phyloP scores from a whole-genome alignment of 2,329 filamentous ascomycete genomes.

The Aciculosporium take region DNA sequence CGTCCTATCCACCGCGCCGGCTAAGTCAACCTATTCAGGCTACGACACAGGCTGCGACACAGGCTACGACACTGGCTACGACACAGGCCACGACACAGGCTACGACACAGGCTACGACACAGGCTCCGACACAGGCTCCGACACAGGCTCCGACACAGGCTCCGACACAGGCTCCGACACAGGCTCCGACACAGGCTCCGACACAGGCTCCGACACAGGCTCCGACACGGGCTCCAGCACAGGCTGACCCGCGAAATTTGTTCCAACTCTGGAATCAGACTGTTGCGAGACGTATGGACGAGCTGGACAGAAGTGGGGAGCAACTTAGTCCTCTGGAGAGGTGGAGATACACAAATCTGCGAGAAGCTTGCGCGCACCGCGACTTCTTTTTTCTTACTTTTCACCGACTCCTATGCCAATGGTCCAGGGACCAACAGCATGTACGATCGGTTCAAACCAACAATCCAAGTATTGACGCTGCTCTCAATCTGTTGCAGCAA shows the following conservation, averaged over 20 bases:
- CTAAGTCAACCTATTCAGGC: not conserved
- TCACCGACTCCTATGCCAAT: conserved; percentile 51
- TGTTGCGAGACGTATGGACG: not conserved
- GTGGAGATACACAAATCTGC: conserved; percentile 39
- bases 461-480: conserved; percentile 9
- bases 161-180: not conserved
- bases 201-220: not conserved
- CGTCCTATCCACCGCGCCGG: not conserved
- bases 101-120: too few relatives aligned
- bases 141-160: not conserved
- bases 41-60: too few relatives aligned
- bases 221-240: not conserved
- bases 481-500: conserved; percentile 8
- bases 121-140: too few relatives aligned
- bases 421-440: conserved; percentile 27
- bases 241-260: not conserved
- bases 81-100: too few relatives aligned
- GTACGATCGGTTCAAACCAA: conserved; percentile 8
- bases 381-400: conserved; percentile 52
- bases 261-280: not conserved
- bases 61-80: too few relatives aligned
- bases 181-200: not conserved
- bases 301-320: not conserved
- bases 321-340: conserved; percentile 22
- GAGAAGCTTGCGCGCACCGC: conserved; percentile 35